Percentiles rank a stretch among this genome's conserved stretches.
phyloP scores from a whole-genome alignment of 208 protist genomes.

The Trypanosoma scelopori region DNA sequence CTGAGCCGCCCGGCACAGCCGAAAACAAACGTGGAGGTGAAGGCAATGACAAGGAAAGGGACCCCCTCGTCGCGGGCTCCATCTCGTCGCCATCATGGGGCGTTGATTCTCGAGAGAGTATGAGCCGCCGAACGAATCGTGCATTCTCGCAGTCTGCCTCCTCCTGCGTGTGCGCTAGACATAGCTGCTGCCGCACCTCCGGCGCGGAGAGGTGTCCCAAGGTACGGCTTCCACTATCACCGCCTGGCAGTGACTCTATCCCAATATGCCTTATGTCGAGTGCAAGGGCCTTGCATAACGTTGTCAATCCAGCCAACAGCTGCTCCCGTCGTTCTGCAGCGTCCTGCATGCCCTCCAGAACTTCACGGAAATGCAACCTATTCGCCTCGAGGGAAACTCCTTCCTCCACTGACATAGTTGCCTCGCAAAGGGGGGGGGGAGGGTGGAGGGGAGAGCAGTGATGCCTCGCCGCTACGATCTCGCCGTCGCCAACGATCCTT shows the following conservation, averaged over 20 bases:
- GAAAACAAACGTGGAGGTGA: too few species aligned
- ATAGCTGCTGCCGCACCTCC: neutral
- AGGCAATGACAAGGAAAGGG: too few species aligned
- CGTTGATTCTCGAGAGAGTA: too few species aligned
- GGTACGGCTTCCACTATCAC: neutral
- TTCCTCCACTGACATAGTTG: too few species aligned
- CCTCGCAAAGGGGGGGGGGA: too few species aligned
- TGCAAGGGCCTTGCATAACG: conserved; percentile 4
- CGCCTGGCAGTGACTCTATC: neutral
- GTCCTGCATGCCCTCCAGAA: neutral
- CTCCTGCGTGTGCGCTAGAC: neutral
- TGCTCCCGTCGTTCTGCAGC: neutral
- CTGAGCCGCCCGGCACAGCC: too few species aligned
- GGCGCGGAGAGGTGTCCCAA: neutral
- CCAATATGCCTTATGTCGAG: neutral
- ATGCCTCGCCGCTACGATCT: neutral
- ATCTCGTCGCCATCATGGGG: too few species aligned
- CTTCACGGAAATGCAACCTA: neutral
- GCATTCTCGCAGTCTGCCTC: neutral
- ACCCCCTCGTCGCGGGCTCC: too few species aligned
- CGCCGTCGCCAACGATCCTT: neutral
- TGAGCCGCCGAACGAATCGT: too few species aligned
- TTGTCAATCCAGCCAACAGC: neutral
- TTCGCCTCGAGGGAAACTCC: neutral
- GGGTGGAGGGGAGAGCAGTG: too few species aligned